phyloP scores from a whole-genome alignment of 164 flowering plant species.

The Nelumbo lutea region DNA sequence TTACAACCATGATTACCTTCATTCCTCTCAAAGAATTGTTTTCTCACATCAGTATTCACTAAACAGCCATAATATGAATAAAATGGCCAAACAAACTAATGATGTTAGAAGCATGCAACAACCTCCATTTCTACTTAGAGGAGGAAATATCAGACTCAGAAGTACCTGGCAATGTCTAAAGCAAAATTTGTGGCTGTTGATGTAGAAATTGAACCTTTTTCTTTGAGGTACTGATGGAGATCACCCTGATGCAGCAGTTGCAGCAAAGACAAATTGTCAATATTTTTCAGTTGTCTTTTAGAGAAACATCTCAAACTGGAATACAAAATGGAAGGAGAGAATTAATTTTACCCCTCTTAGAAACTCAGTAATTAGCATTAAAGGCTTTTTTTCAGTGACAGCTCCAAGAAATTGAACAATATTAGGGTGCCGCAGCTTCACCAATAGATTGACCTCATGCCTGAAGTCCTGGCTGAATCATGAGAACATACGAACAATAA shows the following conservation, averaged over 20 bases:
- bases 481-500: constrained; percentile 10
- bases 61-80: too few relatives aligned
- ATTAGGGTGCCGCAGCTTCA: constrained; percentile 57
- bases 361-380: constrained; percentile 59
- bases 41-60: too few relatives aligned
- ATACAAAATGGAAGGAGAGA: background rate
- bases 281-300: background rate
- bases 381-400: constrained; percentile 39
- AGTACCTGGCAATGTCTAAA: constrained; percentile 59
- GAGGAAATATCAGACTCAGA: background rate
- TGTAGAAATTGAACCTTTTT: constrained; percentile 49
- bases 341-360: constrained; percentile 40
- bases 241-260: constrained; percentile 63
- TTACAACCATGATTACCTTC: too few relatives aligned
- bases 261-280: background rate
- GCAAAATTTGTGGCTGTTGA: constrained; percentile 49
- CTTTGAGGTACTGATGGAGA: constrained; percentile 50
- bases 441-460: constrained; percentile 95
- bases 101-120: too few relatives aligned
- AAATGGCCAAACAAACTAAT: too few relatives aligned
- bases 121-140: too few relatives aligned
- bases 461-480: constrained; percentile 91
- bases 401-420: constrained; percentile 68
- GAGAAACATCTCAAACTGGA: background rate
- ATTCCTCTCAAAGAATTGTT: too few relatives aligned